Conservation (phyloP, 345 rosid genomes). For the Aurinia saxatilis region DNA sequence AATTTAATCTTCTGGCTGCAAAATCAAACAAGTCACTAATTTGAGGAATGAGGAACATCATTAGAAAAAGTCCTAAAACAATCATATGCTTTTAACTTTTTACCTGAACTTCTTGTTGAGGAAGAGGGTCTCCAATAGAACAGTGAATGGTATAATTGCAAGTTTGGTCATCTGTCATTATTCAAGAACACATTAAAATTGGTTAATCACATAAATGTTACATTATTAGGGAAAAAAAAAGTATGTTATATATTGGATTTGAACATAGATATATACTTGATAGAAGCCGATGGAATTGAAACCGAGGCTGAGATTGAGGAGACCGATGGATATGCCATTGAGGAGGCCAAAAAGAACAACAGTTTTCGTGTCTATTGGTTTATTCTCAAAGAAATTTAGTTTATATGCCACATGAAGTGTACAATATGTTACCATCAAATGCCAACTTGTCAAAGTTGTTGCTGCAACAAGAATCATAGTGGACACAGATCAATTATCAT, state of each 20-base stretch:
- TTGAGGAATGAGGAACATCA: not conserved
- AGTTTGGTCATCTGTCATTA: constrained; percentile 88
- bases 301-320: constrained; percentile 92
- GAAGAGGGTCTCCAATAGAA: constrained; percentile 83
- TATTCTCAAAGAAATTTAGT: constrained; percentile 73
- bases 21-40: constrained; percentile 11
- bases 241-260: not conserved
- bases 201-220: not conserved
- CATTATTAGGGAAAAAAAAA: not conserved
- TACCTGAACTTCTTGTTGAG: constrained; percentile 91
- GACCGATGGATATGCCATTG: constrained; percentile 91
- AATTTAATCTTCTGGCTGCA: constrained; percentile 78
- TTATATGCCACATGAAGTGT: constrained; percentile 82
- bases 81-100: not conserved
- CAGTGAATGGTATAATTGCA: constrained; percentile 98
- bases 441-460: constrained; percentile 96
- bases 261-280: constrained; percentile 46
- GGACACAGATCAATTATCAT: not conserved
- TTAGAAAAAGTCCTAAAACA: not conserved
- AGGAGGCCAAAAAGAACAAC: constrained; percentile 92
- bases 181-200: constrained; percentile 2
- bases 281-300: constrained; percentile 98
- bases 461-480: constrained; percentile 38
- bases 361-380: constrained; percentile 73
- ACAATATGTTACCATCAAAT: constrained; percentile 86